Percentiles rank a stretch among this genome's conserved stretches.
phyloP scores from a whole-genome alignment of 1,284 basidiomycete species.

The Gomphus bonarii region DNA sequence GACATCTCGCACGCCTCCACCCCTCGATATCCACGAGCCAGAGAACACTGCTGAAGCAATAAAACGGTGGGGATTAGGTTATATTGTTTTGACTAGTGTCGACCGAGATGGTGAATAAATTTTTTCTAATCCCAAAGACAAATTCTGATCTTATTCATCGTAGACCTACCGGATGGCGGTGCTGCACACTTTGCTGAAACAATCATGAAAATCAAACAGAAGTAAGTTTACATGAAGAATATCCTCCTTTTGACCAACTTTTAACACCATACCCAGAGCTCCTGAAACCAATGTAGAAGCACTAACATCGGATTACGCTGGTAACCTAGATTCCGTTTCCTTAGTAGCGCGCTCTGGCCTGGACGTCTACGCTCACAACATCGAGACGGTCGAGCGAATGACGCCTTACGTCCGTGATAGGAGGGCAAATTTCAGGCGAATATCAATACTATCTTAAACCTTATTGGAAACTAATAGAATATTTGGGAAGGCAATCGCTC shows the following conservation, averaged over 20 bases:
- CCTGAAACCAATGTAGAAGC: conserved; percentile 96
- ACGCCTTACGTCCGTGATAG: conserved; percentile 95
- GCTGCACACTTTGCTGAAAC: conserved; percentile 92
- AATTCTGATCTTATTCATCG: neutral
- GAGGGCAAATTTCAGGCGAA: conserved; percentile 75
- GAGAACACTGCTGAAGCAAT: conserved; percentile 99
- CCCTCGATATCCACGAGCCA: conserved; percentile 93
- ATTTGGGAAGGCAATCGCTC: conserved; percentile 52
- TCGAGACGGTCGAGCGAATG: conserved; percentile 90
- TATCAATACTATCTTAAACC: neutral
- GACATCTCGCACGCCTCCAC: conserved; percentile 81
- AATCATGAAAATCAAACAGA: conserved; percentile 91
- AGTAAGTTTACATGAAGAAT: conserved; percentile 37
- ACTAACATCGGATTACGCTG: conserved; percentile 90
- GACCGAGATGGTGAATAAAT: conserved; percentile 79
- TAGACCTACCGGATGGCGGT: conserved; percentile 89
- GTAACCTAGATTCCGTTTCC: conserved; percentile 66
- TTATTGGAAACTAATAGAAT: neutral
- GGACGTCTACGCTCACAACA: conserved; percentile 97
- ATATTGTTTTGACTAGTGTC: conserved; percentile 95
- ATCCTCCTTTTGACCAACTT: neutral
- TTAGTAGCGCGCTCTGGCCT: conserved; percentile 85
- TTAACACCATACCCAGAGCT: conserved; percentile 40
- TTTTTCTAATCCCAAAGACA: neutral
- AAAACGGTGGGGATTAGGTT: conserved; percentile 95